phyloP scores from a whole-genome alignment of 768 basidiomycete genomes.

The Sarcomyxa edulis region DNA sequence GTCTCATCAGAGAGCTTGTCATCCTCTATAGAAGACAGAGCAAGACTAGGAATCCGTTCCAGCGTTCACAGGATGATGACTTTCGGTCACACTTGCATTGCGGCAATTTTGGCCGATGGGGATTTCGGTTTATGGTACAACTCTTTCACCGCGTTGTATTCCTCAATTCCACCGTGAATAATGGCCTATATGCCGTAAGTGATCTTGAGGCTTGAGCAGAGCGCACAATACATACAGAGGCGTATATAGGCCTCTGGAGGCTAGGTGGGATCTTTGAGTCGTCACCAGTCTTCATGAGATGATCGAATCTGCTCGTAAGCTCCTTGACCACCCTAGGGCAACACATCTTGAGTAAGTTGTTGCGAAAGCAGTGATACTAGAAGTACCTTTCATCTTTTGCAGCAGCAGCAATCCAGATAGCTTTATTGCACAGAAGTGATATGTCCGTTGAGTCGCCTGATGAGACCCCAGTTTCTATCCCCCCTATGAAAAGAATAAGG shows the following conservation, averaged over 20 bases:
- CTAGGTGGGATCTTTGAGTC: conserved; percentile 78
- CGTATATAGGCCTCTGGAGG: conserved; percentile 53
- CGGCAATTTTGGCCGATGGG: conserved; percentile 65
- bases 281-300: conserved; percentile 67
- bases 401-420: conserved; percentile 47
- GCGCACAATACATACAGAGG: conserved; percentile 35
- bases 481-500: no score
- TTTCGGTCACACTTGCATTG: conserved; percentile 49
- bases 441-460: conserved; percentile 63
- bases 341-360: conserved; percentile 3
- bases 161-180: conserved; percentile 63
- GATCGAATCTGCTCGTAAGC: conserved; percentile 62
- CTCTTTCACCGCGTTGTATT: conserved; percentile 68
- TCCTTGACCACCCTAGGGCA: conserved; percentile 66
- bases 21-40: conserved; percentile 59
- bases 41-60: conserved; percentile 37
- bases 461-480: conserved; percentile 99
- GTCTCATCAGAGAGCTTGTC: conserved; percentile 54
- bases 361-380: neutral
- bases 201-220: no score
- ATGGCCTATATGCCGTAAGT: conserved; percentile 63
- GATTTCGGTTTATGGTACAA: conserved; percentile 71
- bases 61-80: no score
- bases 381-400: conserved; percentile 23
- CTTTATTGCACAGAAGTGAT: conserved; percentile 69